Evolutionary conservation across 2,329 filamentous ascomycete species (phyloP).

Genomic region (Cadophora sp.): DNA sequence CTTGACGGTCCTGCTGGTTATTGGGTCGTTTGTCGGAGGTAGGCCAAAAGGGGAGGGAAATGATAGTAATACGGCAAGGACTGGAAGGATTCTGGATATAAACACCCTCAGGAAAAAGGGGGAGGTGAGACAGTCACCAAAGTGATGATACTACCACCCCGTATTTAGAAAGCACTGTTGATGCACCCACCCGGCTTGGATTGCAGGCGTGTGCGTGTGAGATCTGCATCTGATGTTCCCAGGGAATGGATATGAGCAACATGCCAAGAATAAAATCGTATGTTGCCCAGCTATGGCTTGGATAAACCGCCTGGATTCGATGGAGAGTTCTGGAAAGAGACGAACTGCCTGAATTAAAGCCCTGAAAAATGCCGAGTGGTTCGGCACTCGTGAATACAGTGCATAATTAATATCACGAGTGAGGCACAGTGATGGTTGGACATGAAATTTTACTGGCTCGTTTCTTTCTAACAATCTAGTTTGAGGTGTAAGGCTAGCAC

Average conservation of each 20-base stretch:
- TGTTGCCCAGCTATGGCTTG: not conserved
- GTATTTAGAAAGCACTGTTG: not conserved
- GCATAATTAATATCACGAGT: not conserved
- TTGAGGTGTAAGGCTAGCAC: no score
- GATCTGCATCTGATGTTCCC: slow-evolving; percentile 5
- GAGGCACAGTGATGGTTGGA: not conserved
- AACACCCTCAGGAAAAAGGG: not conserved
- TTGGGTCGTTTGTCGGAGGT: slow-evolving; percentile 7
- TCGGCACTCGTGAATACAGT: not conserved
- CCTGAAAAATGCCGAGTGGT: not conserved
- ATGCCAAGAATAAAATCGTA: slow-evolving; percentile 12
- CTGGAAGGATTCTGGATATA: not conserved
- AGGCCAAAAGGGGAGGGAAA: not conserved
- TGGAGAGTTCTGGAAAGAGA: not conserved
- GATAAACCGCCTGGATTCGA: slow-evolving; percentile 1
- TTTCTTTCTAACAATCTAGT: no score
- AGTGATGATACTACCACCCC: not conserved
- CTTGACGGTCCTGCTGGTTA: not conserved
- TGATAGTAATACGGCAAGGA: not conserved
- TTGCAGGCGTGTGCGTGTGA: slow-evolving; percentile 8
- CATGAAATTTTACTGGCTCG: no score
- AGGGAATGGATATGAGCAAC: slow-evolving; percentile 6
- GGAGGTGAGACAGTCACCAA: not conserved
- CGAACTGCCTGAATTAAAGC: not conserved
- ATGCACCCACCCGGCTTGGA: slow-evolving; percentile 7